Evolutionary conservation across 345 rosid species (phyloP).

Genomic region (Clarkia xantiana): DNA sequence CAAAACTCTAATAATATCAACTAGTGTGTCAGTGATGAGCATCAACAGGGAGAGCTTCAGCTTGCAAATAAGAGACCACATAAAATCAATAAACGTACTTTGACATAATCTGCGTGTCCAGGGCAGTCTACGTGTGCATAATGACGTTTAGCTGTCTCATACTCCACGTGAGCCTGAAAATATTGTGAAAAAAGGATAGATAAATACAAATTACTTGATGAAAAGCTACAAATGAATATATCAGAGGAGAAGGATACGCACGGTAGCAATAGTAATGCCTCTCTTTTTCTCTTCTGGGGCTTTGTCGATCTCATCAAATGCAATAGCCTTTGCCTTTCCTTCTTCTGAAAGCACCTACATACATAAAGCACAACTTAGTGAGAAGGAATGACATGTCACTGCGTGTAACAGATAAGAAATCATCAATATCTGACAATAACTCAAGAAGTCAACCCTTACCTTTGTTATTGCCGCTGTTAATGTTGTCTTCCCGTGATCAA

Average conservation of each 20-base stretch:
- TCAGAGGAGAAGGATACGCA: slow-evolving; percentile 10
- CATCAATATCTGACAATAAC: too few relatives aligned
- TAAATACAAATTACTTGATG: slow-evolving; percentile 1
- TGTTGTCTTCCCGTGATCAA: slow-evolving; percentile 98
- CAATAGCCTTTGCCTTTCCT: slow-evolving; percentile 94
- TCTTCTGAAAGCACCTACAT: slow-evolving; percentile 84
- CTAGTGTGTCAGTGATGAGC: too few relatives aligned
- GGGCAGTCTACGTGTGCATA: slow-evolving; percentile 93
- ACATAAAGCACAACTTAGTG: slow-evolving; percentile 8
- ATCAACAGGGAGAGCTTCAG: too few relatives aligned
- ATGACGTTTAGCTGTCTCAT: slow-evolving; percentile 78
- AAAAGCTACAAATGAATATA: background rate
- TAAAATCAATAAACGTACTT: slow-evolving; percentile 66
- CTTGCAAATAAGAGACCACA: too few relatives aligned
- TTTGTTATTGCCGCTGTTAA: slow-evolving; percentile 57
- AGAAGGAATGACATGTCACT: slow-evolving; percentile 49
- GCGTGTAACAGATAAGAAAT: background rate
- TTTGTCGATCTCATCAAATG: slow-evolving; percentile 98
- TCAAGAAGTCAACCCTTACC: slow-evolving; percentile 22
- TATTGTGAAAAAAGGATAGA: slow-evolving; percentile 34
- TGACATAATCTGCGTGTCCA: slow-evolving; percentile 87
- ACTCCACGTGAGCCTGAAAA: slow-evolving; percentile 80
- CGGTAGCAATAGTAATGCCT: slow-evolving; percentile 97
- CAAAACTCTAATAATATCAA: too few relatives aligned
- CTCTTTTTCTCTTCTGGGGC: slow-evolving; percentile 99